These are phyloP conservation scores for Sclerotinia subarctica DNA, from an alignment of 2,329 filamentous ascomycete species.

Conservation along the genomic window DNA sequence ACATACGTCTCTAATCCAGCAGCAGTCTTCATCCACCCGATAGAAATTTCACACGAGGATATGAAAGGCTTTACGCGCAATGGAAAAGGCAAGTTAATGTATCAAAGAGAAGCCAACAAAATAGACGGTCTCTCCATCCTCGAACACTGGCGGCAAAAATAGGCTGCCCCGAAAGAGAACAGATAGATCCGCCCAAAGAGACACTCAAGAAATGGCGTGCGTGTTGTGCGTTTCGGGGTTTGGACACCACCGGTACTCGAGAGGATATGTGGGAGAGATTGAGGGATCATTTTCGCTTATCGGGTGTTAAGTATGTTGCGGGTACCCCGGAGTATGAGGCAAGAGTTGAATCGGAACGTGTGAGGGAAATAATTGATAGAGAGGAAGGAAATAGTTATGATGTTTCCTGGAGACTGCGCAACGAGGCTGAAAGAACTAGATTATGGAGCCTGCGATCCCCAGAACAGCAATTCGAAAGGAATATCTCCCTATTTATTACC, in stretches of 20 bases:
- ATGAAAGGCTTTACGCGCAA: background rate
- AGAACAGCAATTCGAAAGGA: background rate
- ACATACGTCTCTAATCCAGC: background rate
- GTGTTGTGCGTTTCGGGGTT: background rate
- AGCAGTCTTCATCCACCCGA: background rate
- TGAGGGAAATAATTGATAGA: background rate
- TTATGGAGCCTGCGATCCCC: background rate
- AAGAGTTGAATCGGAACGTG: background rate
- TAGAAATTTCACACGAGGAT: background rate
- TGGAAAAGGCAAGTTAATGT: background rate
- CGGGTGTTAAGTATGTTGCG: background rate
- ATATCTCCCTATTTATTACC: background rate
- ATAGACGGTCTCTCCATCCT: background rate
- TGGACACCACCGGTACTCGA: background rate
- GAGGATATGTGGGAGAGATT: background rate
- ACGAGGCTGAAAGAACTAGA: background rate
- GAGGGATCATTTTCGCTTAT: background rate
- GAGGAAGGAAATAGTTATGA: background rate
- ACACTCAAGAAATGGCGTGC: background rate
- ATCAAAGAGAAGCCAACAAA: background rate
- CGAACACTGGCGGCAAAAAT: background rate
- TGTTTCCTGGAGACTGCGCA: background rate
- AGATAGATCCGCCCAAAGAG: background rate
- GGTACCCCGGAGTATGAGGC: no score
- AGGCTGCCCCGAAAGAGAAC: background rate